Evolutionary conservation across 257 asterid genomes (phyloP).

Genomic region (Fraxinus quadrangulata): DNA sequence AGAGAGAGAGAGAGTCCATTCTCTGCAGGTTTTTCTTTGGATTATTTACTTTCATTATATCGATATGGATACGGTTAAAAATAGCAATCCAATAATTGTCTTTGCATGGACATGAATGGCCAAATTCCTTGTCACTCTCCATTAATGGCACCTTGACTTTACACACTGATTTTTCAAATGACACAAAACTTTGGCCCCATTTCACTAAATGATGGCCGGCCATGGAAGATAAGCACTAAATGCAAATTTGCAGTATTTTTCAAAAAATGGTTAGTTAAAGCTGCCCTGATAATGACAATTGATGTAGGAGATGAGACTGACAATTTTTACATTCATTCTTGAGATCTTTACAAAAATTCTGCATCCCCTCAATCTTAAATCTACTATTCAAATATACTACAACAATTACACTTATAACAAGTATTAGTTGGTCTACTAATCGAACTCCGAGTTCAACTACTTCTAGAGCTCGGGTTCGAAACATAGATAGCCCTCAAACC

Average conservation of each 20-base stretch:
- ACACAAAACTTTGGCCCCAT: constrained; percentile 14
- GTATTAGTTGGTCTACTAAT: background rate
- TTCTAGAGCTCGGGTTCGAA: background rate
- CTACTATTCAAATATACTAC: background rate
- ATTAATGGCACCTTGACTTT: background rate
- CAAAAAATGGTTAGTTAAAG: background rate
- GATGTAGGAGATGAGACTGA: background rate
- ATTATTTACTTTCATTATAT: background rate
- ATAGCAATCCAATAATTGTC: background rate
- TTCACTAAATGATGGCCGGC: constrained; percentile 24
- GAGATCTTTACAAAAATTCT: background rate
- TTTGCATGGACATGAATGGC: background rate
- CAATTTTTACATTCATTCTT: constrained; percentile 7
- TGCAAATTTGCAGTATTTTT: constrained; percentile 3
- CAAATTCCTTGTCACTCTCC: background rate
- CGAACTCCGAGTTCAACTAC: background rate
- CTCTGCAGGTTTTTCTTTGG: background rate
- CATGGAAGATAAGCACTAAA: constrained; percentile 8
- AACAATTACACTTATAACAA: background rate
- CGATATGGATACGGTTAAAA: background rate
- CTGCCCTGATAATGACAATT: constrained; percentile 4
- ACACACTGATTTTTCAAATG: background rate
- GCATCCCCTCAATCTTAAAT: background rate
- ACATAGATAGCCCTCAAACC: background rate
- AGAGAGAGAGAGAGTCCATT: no score